Conservation (phyloP, 192 early-diverging fungal genomes). For the Backusella psychrophila region DNA sequence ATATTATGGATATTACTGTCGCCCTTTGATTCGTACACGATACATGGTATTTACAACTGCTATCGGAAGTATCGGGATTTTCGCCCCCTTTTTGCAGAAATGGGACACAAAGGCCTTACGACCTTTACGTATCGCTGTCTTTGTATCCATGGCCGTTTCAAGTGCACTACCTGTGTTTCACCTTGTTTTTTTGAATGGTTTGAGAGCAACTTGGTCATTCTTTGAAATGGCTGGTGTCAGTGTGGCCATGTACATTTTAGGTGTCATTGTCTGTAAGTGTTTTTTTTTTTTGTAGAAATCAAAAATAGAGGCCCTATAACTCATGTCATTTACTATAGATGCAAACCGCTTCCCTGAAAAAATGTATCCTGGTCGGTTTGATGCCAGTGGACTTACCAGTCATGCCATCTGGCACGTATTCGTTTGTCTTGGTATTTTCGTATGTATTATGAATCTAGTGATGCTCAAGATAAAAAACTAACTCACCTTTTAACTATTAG, state of each 20-base stretch:
- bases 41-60: constrained; percentile 53
- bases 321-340: constrained; percentile 25
- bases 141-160: constrained; percentile 49
- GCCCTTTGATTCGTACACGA: constrained; percentile 27
- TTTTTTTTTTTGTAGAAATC: background rate
- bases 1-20: constrained; percentile 61
- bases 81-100: constrained; percentile 53
- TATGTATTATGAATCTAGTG: constrained; percentile 11
- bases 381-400: constrained; percentile 52
- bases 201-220: constrained; percentile 41
- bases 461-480: background rate
- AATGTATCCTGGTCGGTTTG: constrained; percentile 58
- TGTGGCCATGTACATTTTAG: constrained; percentile 50
- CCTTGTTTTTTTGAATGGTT: constrained; percentile 43
- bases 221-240: constrained; percentile 48
- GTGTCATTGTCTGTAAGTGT: constrained; percentile 53
- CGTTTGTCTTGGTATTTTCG: constrained; percentile 60
- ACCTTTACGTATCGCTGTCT: constrained; percentile 54
- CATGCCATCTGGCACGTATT: constrained; percentile 65
- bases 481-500: background rate
- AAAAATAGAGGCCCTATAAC: background rate
- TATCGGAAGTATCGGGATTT: constrained; percentile 47
- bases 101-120: constrained; percentile 52
- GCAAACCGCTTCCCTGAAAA: constrained; percentile 63
- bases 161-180: constrained; percentile 52